phyloP scores from a whole-genome alignment of 805 yeast species.

The Ogataea haglerorum region DNA sequence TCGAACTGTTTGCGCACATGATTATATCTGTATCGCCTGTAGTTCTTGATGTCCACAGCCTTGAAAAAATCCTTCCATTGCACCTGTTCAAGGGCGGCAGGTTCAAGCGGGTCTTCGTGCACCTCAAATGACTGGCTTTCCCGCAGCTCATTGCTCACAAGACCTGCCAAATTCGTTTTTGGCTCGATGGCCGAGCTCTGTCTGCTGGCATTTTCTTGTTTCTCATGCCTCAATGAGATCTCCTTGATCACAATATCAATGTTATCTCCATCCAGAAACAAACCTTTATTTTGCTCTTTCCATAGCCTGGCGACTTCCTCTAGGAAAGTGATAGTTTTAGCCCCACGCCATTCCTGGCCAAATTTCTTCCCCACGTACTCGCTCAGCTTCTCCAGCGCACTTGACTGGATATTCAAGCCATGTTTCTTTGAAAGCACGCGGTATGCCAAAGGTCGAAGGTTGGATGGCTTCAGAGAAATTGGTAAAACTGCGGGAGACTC shows the following conservation, averaged over 20 bases:
- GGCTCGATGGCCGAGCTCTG: neutral
- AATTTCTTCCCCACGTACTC: constrained; percentile 70
- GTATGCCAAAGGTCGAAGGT: constrained; percentile 87
- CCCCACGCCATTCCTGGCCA: constrained; percentile 84
- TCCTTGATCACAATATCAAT: constrained; percentile 64
- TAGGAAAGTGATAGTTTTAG: constrained; percentile 55
- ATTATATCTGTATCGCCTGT: constrained; percentile 65
- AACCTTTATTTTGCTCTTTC: constrained; percentile 87
- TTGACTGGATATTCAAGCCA: constrained; percentile 84
- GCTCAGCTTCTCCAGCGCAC: constrained; percentile 72
- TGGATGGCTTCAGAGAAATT: constrained; percentile 71
- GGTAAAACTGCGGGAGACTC: constrained; percentile 56
- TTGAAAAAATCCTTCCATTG: constrained; percentile 75
- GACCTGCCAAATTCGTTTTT: neutral
- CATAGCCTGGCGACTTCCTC: constrained; percentile 79
- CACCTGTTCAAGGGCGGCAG: constrained; percentile 25
- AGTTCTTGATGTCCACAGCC: constrained; percentile 59
- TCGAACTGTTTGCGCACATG: constrained; percentile 58
- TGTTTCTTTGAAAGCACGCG: constrained; percentile 87
- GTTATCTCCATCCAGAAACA: constrained; percentile 78
- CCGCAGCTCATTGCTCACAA: neutral
- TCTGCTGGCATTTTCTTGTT: constrained; percentile 14
- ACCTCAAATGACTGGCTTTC: constrained; percentile 9
- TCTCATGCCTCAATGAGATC: constrained; percentile 18
- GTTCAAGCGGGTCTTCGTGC: constrained; percentile 11